Evolutionary conservation across 768 basidiomycete species (phyloP).

Genomic region (Pulveroboletus sp.): DNA sequence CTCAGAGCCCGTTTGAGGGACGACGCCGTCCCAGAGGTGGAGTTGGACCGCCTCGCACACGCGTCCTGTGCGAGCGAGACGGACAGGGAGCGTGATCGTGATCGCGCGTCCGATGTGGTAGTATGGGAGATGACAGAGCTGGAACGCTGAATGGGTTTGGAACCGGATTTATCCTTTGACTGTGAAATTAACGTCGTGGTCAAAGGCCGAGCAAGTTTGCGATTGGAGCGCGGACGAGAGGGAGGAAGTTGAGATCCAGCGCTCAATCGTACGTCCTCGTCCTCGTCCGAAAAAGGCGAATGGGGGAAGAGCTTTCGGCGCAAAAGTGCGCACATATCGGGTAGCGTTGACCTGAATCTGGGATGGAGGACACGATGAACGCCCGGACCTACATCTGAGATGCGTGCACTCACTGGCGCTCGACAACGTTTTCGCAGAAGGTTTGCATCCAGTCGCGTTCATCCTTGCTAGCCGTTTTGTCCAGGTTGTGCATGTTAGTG

Average conservation of each 20-base stretch:
- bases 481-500: constrained; percentile 36
- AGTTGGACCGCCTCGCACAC: constrained; percentile 34
- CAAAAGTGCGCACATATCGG: constrained; percentile 53
- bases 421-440: constrained; percentile 66
- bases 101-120: constrained; percentile 29
- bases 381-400: background rate
- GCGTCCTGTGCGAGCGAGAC: constrained; percentile 67
- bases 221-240: constrained; percentile 6
- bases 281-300: constrained; percentile 55
- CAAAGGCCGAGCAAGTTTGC: constrained; percentile 13
- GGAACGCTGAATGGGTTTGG: constrained; percentile 23
- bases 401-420: constrained; percentile 47
- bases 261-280: constrained; percentile 10
- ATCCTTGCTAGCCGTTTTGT: constrained; percentile 16
- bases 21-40: constrained; percentile 30
- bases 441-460: constrained; percentile 70
- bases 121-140: constrained; percentile 17
- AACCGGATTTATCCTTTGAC: constrained; percentile 7
- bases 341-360: constrained; percentile 55
- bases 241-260: constrained; percentile 6
- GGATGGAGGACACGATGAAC: background rate
- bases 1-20: constrained; percentile 54
- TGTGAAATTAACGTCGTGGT: constrained; percentile 4
- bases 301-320: constrained; percentile 63
- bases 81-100: constrained; percentile 61